Conservation (phyloP, 805 yeast species). For the Candida sonorensis region DNA sequence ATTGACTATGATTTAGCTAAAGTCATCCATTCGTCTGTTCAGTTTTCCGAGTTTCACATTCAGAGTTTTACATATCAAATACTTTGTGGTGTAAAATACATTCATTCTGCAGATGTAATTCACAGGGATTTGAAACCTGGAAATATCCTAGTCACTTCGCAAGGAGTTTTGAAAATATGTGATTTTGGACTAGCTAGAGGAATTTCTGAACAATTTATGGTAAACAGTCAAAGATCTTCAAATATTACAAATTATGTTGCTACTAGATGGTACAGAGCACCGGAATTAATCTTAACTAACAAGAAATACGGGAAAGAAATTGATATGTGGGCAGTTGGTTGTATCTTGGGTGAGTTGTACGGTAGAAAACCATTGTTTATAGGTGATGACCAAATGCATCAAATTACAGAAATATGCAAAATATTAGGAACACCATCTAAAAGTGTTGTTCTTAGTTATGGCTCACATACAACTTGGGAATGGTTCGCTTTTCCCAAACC, state of each 20-base stretch:
- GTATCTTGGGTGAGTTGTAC: slow-evolving; percentile 80
- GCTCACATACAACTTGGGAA: slow-evolving; percentile 41
- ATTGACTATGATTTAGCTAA: slow-evolving; percentile 75
- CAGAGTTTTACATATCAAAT: slow-evolving; percentile 74
- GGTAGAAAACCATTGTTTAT: slow-evolving; percentile 75
- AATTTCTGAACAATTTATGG: slow-evolving; percentile 30
- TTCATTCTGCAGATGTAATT: slow-evolving; percentile 87
- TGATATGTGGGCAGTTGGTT: slow-evolving; percentile 93
- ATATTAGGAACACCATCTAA: slow-evolving; percentile 66
- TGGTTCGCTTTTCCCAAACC: slow-evolving; percentile 37
- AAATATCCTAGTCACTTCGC: slow-evolving; percentile 67
- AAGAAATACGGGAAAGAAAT: slow-evolving; percentile 58
- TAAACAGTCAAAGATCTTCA: slow-evolving; percentile 27
- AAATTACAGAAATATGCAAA: slow-evolving; percentile 59
- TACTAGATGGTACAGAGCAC: slow-evolving; percentile 94
- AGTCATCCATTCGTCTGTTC: slow-evolving; percentile 72
- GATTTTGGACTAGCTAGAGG: slow-evolving; percentile 94
- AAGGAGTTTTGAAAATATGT: slow-evolving; percentile 77
- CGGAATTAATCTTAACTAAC: slow-evolving; percentile 69
- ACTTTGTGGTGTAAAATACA: slow-evolving; percentile 78
- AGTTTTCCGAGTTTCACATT: slow-evolving; percentile 79
- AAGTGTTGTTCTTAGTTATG: slow-evolving; percentile 35
- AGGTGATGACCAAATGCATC: slow-evolving; percentile 69
- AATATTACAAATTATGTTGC: slow-evolving; percentile 83
- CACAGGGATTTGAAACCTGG: slow-evolving; percentile 94